Percentiles rank a stretch among this genome's conserved stretches.
These are phyloP conservation scores for Cardamine resedifolia DNA, from an alignment of 345 rosid genomes.

Conservation along the genomic window DNA sequence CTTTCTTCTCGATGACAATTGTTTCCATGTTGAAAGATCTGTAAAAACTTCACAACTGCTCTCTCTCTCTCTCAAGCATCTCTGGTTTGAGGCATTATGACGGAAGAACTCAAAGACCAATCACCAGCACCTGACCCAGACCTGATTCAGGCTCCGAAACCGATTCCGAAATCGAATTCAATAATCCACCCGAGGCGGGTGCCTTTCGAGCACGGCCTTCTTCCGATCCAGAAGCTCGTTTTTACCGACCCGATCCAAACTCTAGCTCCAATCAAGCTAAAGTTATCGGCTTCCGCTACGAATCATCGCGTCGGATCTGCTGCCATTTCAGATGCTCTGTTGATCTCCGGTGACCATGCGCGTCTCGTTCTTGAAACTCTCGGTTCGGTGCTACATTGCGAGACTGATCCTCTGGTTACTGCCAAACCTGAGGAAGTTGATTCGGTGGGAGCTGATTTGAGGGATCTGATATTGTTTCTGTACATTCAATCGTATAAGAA, in stretches of 20 bases:
- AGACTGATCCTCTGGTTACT: conserved; percentile 68
- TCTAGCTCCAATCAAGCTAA: conserved; percentile 65
- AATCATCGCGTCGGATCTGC: conserved; percentile 60
- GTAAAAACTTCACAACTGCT: conserved; percentile 29
- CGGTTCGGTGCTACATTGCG: conserved; percentile 76
- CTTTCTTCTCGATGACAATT: not conserved
- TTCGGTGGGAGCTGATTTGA: conserved; percentile 67
- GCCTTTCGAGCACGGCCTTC: conserved; percentile 93
- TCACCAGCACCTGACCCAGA: conserved; percentile 38
- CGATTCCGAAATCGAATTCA: conserved; percentile 36
- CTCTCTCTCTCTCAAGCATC: conserved; percentile 17
- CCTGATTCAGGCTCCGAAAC: conserved; percentile 30
- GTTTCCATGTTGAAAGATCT: conserved; percentile 25
- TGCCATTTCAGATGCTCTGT: conserved; percentile 67
- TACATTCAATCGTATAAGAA: conserved; percentile 94
- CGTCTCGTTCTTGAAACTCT: conserved; percentile 82
- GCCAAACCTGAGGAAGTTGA: conserved; percentile 57
- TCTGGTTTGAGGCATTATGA: conserved; percentile 41
- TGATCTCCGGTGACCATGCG: conserved; percentile 83
- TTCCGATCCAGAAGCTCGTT: conserved; percentile 82
- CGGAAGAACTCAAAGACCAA: conserved; percentile 47
- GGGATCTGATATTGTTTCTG: conserved; percentile 81
- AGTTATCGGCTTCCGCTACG: conserved; percentile 41
- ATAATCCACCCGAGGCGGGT: conserved; percentile 83
- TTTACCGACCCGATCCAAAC: conserved; percentile 72